Base-by-base conservation (phyloP, 2,329 filamentous ascomycete species). In the Hypoxylon sp. region DNA sequence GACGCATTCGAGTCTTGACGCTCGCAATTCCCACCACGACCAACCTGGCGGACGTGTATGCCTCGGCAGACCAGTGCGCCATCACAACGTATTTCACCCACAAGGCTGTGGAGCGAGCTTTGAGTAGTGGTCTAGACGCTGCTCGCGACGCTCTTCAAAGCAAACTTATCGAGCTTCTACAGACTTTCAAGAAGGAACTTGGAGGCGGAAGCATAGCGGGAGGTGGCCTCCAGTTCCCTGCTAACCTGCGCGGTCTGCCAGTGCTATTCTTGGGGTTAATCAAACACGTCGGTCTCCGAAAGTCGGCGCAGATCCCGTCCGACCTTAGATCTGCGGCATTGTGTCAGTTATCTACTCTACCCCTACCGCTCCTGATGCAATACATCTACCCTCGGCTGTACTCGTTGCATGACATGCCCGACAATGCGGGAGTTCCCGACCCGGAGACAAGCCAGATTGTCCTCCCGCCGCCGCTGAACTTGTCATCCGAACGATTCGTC, bases 121-220 rank as follows among this genome's bases (percentile, higher is more conserved):
- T 99, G 39, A 90, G 92, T 71, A 92, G 88, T 72, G 94, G 94
- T 39, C 83, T 99, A 53, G 95, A 99, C 71, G 90, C 93, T 49
- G 95, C 95, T 52, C 87, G 95, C 43, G 95, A 99, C 78, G 91
- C 93, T 48, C 84, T 98, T 44, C 93, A 97, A 77, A 88, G 89
- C 69, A 99, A 99, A 84, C 83, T 97, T 43, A 91, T 93, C 26
- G 95, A 99, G 80, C 86, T 99, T 50, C 83, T 99, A 63, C 91
- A 94, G 77, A 98, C 94, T 0, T 99, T 97, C 82, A 91, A 93
- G 80, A 98, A 98, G 82, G 95, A 99, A 78, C 86, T 99, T 62
- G 94, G 92, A 15, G 94, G 94, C 68, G 94, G 94, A 68, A 97
- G 94, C 79, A 95, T 97, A 87, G 94, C 94, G 53, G 94, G 74